Percentiles rank a stretch among this genome's conserved stretches.
phyloP scores from a whole-genome alignment of 495 filamentous ascomycete genomes.

The Podospora pseudopauciseta region DNA sequence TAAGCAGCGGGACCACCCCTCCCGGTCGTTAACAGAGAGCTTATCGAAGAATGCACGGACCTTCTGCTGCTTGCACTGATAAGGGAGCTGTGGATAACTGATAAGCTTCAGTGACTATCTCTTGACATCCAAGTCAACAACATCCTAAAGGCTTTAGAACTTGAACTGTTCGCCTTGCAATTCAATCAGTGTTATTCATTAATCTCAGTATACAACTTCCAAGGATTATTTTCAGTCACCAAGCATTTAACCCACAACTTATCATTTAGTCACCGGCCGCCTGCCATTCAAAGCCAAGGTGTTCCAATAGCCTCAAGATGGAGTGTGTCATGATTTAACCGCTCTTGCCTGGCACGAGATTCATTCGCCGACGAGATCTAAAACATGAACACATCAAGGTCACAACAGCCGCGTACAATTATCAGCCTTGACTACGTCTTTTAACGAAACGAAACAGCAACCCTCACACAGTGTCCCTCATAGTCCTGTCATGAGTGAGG shows the following conservation, averaged over 20 bases:
- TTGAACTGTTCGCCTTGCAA: neutral
- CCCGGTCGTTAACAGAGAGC: neutral
- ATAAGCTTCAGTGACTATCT: too few species aligned
- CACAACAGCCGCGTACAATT: constrained; percentile 11
- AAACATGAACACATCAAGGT: constrained; percentile 19
- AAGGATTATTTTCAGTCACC: neutral
- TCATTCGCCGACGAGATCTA: neutral
- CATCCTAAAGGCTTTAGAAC: neutral
- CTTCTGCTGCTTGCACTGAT: neutral
- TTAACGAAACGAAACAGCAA: neutral
- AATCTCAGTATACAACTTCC: neutral
- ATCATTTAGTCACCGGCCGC: neutral
- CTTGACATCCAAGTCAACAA: neutral
- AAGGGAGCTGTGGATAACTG: too few species aligned
- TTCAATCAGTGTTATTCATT: neutral
- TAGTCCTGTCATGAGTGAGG: neutral
- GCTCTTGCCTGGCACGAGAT: constrained; percentile 1
- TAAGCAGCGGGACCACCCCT: neutral
- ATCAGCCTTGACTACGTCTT: neutral
- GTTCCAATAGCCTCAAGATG: neutral
- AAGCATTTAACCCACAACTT: neutral
- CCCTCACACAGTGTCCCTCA: neutral
- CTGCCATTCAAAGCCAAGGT: neutral
- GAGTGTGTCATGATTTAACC: neutral
- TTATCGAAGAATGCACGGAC: neutral